Percentiles rank a stretch among this genome's conserved stretches.
Evolutionary conservation across 345 rosid genomes (phyloP).

Genomic region (Populus ilicifolia): DNA sequence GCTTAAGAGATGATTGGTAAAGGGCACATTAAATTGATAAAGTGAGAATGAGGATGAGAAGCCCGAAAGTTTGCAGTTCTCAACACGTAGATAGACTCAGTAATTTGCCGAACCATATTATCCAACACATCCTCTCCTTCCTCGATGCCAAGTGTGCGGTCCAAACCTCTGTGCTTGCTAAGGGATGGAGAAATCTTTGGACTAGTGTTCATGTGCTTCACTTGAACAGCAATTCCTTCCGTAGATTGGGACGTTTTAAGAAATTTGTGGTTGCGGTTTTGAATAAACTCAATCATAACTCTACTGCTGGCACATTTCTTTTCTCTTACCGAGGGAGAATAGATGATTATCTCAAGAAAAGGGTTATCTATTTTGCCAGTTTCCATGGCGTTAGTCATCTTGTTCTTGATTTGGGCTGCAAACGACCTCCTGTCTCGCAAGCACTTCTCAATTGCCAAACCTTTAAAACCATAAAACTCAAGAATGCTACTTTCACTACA

Average conservation of each 20-base stretch:
- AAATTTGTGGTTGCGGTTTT: background rate
- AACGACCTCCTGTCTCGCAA: background rate
- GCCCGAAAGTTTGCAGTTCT: too few relatives aligned
- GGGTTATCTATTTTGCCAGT: background rate
- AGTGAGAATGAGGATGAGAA: too few relatives aligned
- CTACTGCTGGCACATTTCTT: background rate
- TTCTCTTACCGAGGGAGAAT: background rate
- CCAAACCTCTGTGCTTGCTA: background rate
- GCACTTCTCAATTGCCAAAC: background rate
- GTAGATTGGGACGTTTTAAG: too few relatives aligned
- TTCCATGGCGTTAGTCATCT: background rate
- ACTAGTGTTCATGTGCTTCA: background rate
- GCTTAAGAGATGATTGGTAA: too few relatives aligned
- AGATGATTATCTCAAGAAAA: background rate
- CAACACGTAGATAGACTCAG: conserved; percentile 1
- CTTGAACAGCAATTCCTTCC: background rate
- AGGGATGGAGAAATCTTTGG: background rate
- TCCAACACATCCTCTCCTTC: background rate
- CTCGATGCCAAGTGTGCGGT: conserved; percentile 1
- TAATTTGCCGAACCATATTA: background rate
- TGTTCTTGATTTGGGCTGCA: background rate
- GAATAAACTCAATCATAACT: background rate
- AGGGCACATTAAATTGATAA: too few relatives aligned
- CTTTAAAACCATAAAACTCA: background rate
- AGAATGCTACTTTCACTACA: too few relatives aligned